Conservation (phyloP, 2,329 filamentous ascomycete species). For the Penicillium paneum region DNA sequence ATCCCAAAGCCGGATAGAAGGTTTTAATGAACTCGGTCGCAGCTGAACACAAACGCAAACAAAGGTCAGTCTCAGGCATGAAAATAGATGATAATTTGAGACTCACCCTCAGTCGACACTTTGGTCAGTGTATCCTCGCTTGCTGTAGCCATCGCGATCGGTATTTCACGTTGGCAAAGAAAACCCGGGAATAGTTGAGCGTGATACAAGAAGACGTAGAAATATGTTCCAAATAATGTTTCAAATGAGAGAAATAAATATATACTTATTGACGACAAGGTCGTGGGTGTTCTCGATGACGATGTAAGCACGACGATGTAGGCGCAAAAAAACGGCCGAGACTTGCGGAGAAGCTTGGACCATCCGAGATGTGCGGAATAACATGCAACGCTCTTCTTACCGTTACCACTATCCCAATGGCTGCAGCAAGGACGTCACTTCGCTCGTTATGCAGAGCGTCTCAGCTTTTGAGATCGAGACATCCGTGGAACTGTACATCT, state of each 20-base stretch:
- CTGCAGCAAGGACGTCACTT: slow-evolving; percentile 27
- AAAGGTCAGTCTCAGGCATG: not conserved
- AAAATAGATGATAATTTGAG: not conserved
- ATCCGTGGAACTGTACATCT: slow-evolving; percentile 32
- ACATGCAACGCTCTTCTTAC: slow-evolving; percentile 19
- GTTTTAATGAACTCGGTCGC: slow-evolving; percentile 68
- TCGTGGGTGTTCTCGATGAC: not conserved
- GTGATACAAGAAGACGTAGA: not conserved
- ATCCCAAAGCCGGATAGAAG: slow-evolving; percentile 73
- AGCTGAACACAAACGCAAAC: slow-evolving; percentile 46
- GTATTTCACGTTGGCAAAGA: not conserved
- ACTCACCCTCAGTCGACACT: slow-evolving; percentile 43
- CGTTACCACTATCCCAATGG: slow-evolving; percentile 23
- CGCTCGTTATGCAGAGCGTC: slow-evolving; percentile 33
- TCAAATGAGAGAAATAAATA: not conserved
- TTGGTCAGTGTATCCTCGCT: slow-evolving; percentile 39
- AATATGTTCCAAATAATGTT: not conserved
- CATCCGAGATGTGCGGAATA: slow-evolving; percentile 33
- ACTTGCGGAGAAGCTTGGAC: slow-evolving; percentile 35
- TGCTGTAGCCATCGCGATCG: slow-evolving; percentile 30
- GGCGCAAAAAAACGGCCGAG: slow-evolving; percentile 21
- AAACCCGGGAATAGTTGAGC: not conserved
- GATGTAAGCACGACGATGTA: slow-evolving; percentile 5
- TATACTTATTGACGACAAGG: not conserved
- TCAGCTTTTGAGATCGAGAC: slow-evolving; percentile 21